Evolutionary conservation across 2,329 filamentous ascomycete genomes (phyloP).

Genomic region (Calonectria henricotiae): DNA sequence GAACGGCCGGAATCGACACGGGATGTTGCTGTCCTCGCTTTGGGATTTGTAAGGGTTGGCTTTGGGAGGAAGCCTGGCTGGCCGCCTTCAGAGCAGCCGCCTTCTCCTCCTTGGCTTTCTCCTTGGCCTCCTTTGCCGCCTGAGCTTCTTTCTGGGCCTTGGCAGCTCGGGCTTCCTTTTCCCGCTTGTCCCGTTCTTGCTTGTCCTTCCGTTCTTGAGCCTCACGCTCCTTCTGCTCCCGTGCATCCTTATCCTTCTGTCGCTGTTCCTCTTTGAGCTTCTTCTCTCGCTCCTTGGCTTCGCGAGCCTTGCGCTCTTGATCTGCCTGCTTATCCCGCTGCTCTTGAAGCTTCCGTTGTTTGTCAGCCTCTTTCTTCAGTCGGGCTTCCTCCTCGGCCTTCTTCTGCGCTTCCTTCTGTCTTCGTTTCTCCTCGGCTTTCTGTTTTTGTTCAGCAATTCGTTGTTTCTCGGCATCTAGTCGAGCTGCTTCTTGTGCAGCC

Average conservation of each 20-base stretch:
- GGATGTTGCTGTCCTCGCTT: conserved; percentile 61
- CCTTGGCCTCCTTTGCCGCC: conserved; percentile 66
- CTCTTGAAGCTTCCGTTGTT: conserved; percentile 83
- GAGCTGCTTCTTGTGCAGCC: conserved; percentile 87
- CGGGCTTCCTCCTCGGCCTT: conserved; percentile 93
- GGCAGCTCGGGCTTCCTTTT: conserved; percentile 71
- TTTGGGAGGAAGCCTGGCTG: conserved; percentile 57
- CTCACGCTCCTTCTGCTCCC: conserved; percentile 81
- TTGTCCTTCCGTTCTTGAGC: conserved; percentile 75
- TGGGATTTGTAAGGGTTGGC: conserved; percentile 56
- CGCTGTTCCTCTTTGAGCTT: conserved; percentile 88
- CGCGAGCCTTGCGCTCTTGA: conserved; percentile 83
- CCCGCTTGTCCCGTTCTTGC: conserved; percentile 75
- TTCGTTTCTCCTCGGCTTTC: conserved; percentile 91
- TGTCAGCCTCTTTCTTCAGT: conserved; percentile 87
- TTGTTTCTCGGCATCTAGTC: conserved; percentile 82
- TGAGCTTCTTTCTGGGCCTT: conserved; percentile 75
- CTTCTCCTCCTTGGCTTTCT: conserved; percentile 80
- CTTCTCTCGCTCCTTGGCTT: conserved; percentile 80
- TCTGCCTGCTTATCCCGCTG: conserved; percentile 90
- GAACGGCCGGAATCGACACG: conserved; percentile 63
- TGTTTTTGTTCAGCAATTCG: conserved; percentile 85
- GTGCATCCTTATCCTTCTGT: conserved; percentile 83
- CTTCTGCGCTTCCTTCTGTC: conserved; percentile 91
- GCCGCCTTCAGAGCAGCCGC: conserved; percentile 56